Conservation (phyloP, 2,329 filamentous ascomycete species). For the Escovopsis sp. region DNA sequence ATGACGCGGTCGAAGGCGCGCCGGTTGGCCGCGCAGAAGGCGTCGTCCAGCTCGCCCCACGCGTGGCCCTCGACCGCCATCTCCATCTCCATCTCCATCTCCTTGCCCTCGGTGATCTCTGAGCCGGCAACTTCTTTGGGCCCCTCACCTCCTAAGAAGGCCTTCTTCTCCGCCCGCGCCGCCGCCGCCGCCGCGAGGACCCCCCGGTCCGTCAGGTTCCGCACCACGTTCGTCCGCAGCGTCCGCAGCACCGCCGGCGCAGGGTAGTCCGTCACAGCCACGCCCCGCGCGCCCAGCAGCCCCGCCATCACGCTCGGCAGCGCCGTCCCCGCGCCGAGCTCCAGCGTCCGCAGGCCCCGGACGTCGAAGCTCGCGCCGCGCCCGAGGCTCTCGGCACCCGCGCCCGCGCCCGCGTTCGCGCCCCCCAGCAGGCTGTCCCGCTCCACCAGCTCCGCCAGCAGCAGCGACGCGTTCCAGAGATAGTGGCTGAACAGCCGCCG, state of each 20-base stretch:
- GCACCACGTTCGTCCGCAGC: slow-evolving; percentile 40
- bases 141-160: slow-evolving; percentile 5
- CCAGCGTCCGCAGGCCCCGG: slow-evolving; percentile 37
- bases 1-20: slow-evolving; percentile 45
- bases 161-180: slow-evolving; percentile 5
- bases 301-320: slow-evolving; percentile 36
- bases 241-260: slow-evolving; percentile 43
- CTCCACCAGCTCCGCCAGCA: slow-evolving; percentile 42
- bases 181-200: slow-evolving; percentile 18
- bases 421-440: slow-evolving; percentile 22
- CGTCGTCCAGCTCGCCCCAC: slow-evolving; percentile 39
- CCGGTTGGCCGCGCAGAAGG: slow-evolving; percentile 5
- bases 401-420: too few species aligned
- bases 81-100: too few species aligned
- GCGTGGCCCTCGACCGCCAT: slow-evolving; percentile 42
- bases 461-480: slow-evolving; percentile 52
- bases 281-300: slow-evolving; percentile 31
- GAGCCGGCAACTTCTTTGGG: too few species aligned
- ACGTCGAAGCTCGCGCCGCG: slow-evolving; percentile 27
- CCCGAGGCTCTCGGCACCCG: too few species aligned
- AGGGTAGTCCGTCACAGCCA: slow-evolving; percentile 55
- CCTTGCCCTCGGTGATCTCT: too few species aligned
- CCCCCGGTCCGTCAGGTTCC: slow-evolving; percentile 26
- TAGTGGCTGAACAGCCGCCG: slow-evolving; percentile 54
- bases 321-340: slow-evolving; percentile 53